Base-by-base conservation (phyloP, 2,329 filamentous ascomycete genomes). In the Bipolaris gigantea region DNA sequence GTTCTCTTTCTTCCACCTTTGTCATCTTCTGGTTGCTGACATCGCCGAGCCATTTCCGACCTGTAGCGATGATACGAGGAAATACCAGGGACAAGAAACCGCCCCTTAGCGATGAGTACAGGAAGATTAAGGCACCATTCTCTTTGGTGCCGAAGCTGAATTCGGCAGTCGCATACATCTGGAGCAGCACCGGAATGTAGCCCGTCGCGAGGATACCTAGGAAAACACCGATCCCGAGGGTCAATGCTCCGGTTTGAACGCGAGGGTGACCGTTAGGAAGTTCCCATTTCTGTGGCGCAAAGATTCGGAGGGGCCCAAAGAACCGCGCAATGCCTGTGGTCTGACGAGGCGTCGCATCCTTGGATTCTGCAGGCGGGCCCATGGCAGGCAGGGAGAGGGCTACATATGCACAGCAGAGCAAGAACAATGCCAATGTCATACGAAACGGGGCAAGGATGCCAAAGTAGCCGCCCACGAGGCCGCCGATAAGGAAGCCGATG, bases 131-230 rank as follows among this genome's bases (percentile, higher is more conserved):
- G 54, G 72, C 73, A 1, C 78, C 76, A 47, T 81, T 81, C 44
- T 76, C 75, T 8, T 64, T 74, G 0, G 77, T 76, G 4, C 74
- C 74, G 49, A 80, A 81, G 6, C 67, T 68, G 53, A 79, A 79
- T 2, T 73, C 66, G 23, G 78, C 73, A 0, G 78, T 80, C 5
- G 76, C 71, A 60, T 79, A 81, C 73, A 80, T 77, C 50, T 81
- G 79, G 0, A 81, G 71, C 10, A 90, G 73, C 0, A 83, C 77
- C 0, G 85, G 83, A 0, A 87, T 85, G 51, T 88, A 90, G 1
- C 85, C 86, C 0, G 87, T 89, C 0, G 87, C 86, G 1, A 89
- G 77, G 66, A 89, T 85, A 0, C 84, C 86, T 0, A 88, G 72
- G 54, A 89, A 90, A 2, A 88, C 85, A 1, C 87, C 87, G 0